phyloP scores from a whole-genome alignment of 345 rosid genomes.

The Aquilaria yunnanensis region DNA sequence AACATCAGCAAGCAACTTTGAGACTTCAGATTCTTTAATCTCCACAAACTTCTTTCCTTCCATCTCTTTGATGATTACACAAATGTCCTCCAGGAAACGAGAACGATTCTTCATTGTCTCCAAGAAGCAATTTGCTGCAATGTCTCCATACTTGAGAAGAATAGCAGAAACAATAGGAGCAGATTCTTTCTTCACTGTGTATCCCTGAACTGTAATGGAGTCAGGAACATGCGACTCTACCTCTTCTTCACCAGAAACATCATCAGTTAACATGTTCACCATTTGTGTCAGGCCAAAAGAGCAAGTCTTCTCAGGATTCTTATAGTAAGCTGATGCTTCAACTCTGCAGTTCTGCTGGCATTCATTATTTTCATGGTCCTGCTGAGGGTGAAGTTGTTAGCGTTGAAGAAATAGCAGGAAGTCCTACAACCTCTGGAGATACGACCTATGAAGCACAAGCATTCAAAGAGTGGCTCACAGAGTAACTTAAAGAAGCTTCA shows the following conservation, averaged over 20 bases:
- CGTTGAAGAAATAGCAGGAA: no score
- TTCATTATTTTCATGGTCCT: no score
- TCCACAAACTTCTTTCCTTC: slow-evolving; percentile 9
- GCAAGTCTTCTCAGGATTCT: no score
- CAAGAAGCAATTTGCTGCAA: slow-evolving; percentile 22
- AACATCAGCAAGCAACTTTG: slow-evolving; percentile 15
- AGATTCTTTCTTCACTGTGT: slow-evolving; percentile 20
- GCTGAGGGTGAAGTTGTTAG: no score
- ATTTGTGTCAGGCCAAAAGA: neutral
- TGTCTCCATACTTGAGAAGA: slow-evolving; percentile 26
- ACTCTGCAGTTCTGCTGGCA: no score
- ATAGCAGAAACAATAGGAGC: slow-evolving; percentile 15
- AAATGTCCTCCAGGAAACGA: slow-evolving; percentile 20
- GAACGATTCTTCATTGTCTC: slow-evolving; percentile 22
- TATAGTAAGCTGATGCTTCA: no score
- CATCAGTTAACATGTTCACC: neutral
- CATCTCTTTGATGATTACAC: slow-evolving; percentile 18
- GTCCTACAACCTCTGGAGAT: no score
- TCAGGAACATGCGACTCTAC: neutral
- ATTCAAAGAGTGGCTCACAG: no score
- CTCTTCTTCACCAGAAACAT: neutral
- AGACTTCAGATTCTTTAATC: slow-evolving; percentile 12
- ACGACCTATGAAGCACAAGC: no score
- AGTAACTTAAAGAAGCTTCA: no score
- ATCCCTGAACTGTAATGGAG: slow-evolving; percentile 1